These are phyloP conservation scores for Colletotrichum sojae DNA, from an alignment of 2,329 filamentous ascomycete species.

Conservation along the genomic window DNA sequence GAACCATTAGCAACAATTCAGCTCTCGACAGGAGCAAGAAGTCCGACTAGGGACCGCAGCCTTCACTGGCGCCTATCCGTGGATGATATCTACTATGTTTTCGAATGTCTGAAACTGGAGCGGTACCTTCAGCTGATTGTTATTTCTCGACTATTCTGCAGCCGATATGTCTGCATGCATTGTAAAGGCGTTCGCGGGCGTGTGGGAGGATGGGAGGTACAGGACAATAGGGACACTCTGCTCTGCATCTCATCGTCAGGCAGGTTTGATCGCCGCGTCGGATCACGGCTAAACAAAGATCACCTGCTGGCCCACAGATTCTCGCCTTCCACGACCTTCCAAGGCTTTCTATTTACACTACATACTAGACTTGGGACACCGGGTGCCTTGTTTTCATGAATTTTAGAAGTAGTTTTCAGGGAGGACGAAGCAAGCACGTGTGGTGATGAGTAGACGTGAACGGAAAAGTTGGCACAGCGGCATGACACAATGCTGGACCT, in stretches of 20 bases:
- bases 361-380: slow-evolving; percentile 21
- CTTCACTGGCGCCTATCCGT: neutral
- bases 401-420: neutral
- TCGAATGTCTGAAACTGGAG: neutral
- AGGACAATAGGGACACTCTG: too few species aligned
- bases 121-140: too few species aligned
- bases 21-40: slow-evolving; percentile 60
- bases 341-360: slow-evolving; percentile 1
- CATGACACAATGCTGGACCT: too few species aligned
- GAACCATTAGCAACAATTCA: slow-evolving; percentile 47
- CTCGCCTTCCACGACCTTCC: neutral
- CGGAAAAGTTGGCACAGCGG: too few species aligned
- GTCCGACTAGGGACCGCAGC: slow-evolving; percentile 52
- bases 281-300: too few species aligned
- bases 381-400: neutral
- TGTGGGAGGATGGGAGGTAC: neutral
- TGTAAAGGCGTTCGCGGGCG: slow-evolving; percentile 36
- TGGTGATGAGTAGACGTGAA: too few species aligned
- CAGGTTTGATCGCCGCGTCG: too few species aligned
- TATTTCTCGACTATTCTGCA: too few species aligned
- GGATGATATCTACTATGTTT: neutral
- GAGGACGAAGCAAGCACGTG: too few species aligned
- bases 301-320: too few species aligned
- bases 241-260: too few species aligned
- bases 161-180: slow-evolving; percentile 9